Evolutionary conservation across 169 alveolate genomes (phyloP).

Genomic region (Plasmodium ovale): DNA sequence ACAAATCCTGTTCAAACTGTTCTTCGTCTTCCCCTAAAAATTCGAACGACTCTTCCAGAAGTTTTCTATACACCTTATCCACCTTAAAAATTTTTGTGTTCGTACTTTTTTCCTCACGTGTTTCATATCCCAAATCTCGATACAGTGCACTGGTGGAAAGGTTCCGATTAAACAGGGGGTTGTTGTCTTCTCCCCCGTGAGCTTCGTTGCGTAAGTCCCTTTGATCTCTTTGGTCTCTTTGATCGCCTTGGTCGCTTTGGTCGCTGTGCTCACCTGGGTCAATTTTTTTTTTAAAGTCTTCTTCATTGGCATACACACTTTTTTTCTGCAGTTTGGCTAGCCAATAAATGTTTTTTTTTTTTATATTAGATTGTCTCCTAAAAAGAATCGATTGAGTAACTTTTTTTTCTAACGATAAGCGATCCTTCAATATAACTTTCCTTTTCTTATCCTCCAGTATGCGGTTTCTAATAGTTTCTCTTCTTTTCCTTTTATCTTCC

Average conservation of each 20-base stretch:
- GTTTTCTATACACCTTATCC: constrained; percentile 80
- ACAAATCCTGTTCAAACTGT: constrained; percentile 76
- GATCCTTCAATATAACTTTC: constrained; percentile 69
- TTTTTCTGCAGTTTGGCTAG: constrained; percentile 84
- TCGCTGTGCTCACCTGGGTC: constrained; percentile 1
- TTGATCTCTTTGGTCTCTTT: background rate
- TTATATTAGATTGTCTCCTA: constrained; percentile 85
- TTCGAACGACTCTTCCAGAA: constrained; percentile 86
- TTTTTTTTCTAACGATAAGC: constrained; percentile 72
- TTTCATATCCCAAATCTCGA: constrained; percentile 82
- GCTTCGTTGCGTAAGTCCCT: background rate
- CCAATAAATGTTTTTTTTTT: constrained; percentile 86
- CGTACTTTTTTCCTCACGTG: constrained; percentile 78
- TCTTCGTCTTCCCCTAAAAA: constrained; percentile 87
- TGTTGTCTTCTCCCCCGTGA: background rate
- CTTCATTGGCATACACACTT: constrained; percentile 57
- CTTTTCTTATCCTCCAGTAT: constrained; percentile 76
- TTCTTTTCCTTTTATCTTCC: constrained; percentile 78
- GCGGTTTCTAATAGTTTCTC: constrained; percentile 43
- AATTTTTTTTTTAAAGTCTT: constrained; percentile 48
- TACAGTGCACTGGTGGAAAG: constrained; percentile 60
- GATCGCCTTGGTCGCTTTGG: background rate
- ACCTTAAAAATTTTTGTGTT: constrained; percentile 80
- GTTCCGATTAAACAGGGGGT: constrained; percentile 59
- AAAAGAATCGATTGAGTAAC: constrained; percentile 85